These are phyloP conservation scores for Fusarium sororula DNA, from an alignment of 2,329 filamentous ascomycete genomes.

Conservation along the genomic window DNA sequence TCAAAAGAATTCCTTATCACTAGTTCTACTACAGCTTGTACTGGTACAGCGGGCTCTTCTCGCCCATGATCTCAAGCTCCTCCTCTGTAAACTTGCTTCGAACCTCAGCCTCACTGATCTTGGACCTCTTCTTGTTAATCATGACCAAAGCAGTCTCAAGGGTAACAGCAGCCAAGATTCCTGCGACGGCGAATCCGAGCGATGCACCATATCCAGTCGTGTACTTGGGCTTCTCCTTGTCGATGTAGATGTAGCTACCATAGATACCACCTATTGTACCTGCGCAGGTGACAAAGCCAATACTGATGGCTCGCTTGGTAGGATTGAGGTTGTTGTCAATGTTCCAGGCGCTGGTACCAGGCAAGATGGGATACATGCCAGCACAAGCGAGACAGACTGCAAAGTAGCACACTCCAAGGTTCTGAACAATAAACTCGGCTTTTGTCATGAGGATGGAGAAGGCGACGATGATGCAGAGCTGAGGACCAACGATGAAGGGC, in stretches of 20 bases:
- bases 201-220: constrained; percentile 40
- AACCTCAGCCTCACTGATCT: constrained; percentile 39
- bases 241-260: constrained; percentile 39
- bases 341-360: constrained; percentile 50
- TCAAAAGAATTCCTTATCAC: accelerated
- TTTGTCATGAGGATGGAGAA: constrained; percentile 38
- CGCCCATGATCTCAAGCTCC: constrained; percentile 46
- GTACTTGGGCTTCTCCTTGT: constrained; percentile 38
- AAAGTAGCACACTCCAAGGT: constrained; percentile 33
- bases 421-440: constrained; percentile 28
- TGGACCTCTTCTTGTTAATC: constrained; percentile 40
- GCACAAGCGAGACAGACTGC: constrained; percentile 38
- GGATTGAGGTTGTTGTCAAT: constrained; percentile 48
- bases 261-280: constrained; percentile 39
- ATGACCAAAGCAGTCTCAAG: constrained; percentile 34
- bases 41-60: constrained; percentile 42
- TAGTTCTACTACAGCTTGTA: background rate
- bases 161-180: constrained; percentile 20
- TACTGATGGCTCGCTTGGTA: constrained; percentile 48
- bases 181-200: constrained; percentile 29
- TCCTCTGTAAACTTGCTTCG: constrained; percentile 42
- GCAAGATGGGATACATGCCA: constrained; percentile 49
- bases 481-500: constrained; percentile 46
- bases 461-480: constrained; percentile 43
- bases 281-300: constrained; percentile 45